Evolutionary conservation across 257 asterid species (phyloP).

Genomic region (Perilla frutescens): DNA sequence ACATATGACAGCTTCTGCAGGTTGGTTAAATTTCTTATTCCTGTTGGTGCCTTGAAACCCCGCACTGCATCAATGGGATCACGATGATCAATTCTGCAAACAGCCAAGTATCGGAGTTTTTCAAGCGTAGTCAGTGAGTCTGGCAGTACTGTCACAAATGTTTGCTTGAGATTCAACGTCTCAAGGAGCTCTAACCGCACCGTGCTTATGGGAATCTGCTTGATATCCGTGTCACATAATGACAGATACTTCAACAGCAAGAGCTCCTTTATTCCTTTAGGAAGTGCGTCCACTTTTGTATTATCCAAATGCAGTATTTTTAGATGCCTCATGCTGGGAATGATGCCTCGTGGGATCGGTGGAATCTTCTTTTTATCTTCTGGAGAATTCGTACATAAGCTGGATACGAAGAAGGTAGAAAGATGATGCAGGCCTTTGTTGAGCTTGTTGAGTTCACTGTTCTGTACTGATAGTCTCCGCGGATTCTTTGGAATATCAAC

Average conservation of each 20-base stretch:
- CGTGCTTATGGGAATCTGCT: background rate
- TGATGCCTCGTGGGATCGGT: background rate
- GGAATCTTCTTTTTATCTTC: no score
- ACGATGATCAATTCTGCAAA: background rate
- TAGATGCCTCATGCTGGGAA: constrained; percentile 18
- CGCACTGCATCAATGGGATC: constrained; percentile 3
- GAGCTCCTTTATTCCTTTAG: constrained; percentile 24
- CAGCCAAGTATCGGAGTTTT: constrained; percentile 23
- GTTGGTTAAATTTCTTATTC: constrained; percentile 5
- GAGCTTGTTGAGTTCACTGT: background rate
- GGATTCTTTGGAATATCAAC: background rate
- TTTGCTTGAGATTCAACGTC: constrained; percentile 37
- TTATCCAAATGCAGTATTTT: constrained; percentile 30
- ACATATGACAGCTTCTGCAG: constrained; percentile 36
- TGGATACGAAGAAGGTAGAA: constrained; percentile 2
- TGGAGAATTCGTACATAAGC: background rate
- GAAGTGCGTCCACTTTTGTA: constrained; percentile 19
- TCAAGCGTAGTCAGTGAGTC: background rate
- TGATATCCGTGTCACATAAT: constrained; percentile 28
- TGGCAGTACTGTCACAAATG: constrained; percentile 26
- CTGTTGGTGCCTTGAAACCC: constrained; percentile 17
- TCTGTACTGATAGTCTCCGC: constrained; percentile 24
- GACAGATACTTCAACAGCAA: constrained; percentile 35
- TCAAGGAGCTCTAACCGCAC: constrained; percentile 29
- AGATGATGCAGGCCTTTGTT: background rate